These are phyloP conservation scores for Microdochium nivale DNA, from an alignment of 2,329 filamentous ascomycete genomes.

Conservation along the genomic window DNA sequence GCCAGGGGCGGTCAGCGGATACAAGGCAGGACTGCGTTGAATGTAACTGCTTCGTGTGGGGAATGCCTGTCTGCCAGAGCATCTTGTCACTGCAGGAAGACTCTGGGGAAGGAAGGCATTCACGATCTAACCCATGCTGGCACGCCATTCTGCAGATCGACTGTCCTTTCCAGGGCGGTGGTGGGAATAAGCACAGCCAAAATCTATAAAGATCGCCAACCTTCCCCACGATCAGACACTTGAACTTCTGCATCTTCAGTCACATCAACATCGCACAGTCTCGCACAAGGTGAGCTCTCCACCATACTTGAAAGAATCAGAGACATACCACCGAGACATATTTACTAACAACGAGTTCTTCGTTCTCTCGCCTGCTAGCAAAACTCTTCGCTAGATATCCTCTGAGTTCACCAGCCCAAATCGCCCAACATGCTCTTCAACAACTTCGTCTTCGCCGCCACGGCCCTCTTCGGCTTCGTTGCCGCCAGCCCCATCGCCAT, in stretches of 20 bases:
- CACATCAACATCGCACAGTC: too few relatives aligned
- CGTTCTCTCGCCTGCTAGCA: neutral
- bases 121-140: neutral
- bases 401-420: neutral
- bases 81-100: neutral
- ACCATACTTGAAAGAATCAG: too few relatives aligned
- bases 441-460: neutral
- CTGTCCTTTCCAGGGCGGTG: too few relatives aligned
- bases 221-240: too few relatives aligned
- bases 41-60: neutral
- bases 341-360: too few relatives aligned
- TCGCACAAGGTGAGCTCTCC: too few relatives aligned
- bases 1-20: neutral
- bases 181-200: too few relatives aligned
- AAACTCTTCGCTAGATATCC: neutral
- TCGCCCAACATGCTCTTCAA: neutral
- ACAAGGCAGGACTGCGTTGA: neutral
- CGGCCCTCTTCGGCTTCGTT: neutral
- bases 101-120: neutral
- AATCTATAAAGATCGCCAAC: too few relatives aligned
- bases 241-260: too few relatives aligned
- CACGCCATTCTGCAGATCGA: too few relatives aligned
- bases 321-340: too few relatives aligned
- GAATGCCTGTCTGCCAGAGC: neutral
- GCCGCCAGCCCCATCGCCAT: neutral